Conservation (phyloP, 2,329 filamentous ascomycete genomes). For the Scedosporium apiospermum region DNA sequence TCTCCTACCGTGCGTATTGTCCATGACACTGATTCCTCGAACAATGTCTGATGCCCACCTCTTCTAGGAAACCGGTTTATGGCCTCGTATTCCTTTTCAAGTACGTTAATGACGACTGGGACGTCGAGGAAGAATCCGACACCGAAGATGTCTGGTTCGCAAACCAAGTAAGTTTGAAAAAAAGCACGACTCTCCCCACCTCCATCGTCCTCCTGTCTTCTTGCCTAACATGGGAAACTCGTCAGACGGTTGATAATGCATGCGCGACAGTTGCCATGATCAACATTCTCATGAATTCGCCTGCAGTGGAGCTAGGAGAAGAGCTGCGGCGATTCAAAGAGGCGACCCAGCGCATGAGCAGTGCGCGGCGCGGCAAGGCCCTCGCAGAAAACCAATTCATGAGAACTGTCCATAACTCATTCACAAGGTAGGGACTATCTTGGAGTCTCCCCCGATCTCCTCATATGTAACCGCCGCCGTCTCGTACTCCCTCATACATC, state of each 20-base stretch:
- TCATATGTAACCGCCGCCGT: neutral
- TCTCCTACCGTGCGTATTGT: constrained; percentile 27
- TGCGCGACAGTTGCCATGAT: constrained; percentile 89
- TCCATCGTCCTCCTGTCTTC: neutral
- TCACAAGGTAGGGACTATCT: constrained; percentile 35
- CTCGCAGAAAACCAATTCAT: constrained; percentile 69
- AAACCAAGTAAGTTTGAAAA: constrained; percentile 56
- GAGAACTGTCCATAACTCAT: constrained; percentile 78
- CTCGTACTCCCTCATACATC: neutral
- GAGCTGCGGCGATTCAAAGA: constrained; percentile 64
- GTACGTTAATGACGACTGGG: constrained; percentile 46
- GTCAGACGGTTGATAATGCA: constrained; percentile 67
- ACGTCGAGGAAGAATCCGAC: constrained; percentile 44
- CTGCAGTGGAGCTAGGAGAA: constrained; percentile 57
- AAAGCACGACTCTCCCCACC: no score
- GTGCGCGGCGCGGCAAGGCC: constrained; percentile 64
- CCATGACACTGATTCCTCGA: neutral
- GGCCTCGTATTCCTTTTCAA: constrained; percentile 86
- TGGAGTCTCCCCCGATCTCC: neutral
- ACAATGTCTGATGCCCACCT: neutral
- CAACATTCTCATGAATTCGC: constrained; percentile 85
- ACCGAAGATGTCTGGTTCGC: constrained; percentile 76
- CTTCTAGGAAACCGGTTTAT: constrained; percentile 57
- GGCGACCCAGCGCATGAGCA: constrained; percentile 57
- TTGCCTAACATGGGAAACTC: constrained; percentile 8